Conservation (phyloP, 805 yeast species). For the Suhomyces emberorum region DNA sequence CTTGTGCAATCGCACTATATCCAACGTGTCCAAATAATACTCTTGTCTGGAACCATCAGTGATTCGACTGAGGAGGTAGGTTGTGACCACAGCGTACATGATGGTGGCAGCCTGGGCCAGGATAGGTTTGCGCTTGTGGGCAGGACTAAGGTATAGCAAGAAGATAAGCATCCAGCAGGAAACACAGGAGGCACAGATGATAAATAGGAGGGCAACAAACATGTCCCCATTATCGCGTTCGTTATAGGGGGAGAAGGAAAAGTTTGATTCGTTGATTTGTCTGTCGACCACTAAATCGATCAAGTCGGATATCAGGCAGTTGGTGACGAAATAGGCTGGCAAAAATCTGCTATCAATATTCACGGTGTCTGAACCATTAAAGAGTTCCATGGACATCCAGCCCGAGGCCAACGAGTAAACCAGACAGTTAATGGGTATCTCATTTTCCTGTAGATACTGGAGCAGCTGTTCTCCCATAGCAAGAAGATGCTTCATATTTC, state of each 20-base stretch:
- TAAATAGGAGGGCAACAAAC: conserved; percentile 47
- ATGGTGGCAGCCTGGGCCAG: conserved; percentile 57
- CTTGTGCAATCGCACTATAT: conserved; percentile 40
- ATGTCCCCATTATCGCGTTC: conserved; percentile 37
- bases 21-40: conserved; percentile 52
- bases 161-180: conserved; percentile 70
- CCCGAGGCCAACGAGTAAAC: conserved; percentile 39
- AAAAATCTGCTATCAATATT: conserved; percentile 16
- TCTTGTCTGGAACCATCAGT: conserved; percentile 48
- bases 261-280: conserved; percentile 1
- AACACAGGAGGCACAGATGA: conserved; percentile 52
- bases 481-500: background rate
- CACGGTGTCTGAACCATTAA: conserved; percentile 13
- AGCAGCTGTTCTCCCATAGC: conserved; percentile 19
- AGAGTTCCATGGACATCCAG: conserved; percentile 18
- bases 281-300: conserved; percentile 9
- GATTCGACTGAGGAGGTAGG: conserved; percentile 47
- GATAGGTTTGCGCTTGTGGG: conserved; percentile 51
- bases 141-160: conserved; percentile 49
- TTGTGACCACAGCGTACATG: conserved; percentile 51
- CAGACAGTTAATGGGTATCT: conserved; percentile 30
- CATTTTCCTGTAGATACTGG: conserved; percentile 17
- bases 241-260: conserved; percentile 22
- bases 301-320: conserved; percentile 30
- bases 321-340: conserved; percentile 48